Percentiles rank a stretch among this genome's conserved stretches.
Evolutionary conservation across 2,329 filamentous ascomycete genomes (phyloP).

Genomic region (Nemania diffusa): DNA sequence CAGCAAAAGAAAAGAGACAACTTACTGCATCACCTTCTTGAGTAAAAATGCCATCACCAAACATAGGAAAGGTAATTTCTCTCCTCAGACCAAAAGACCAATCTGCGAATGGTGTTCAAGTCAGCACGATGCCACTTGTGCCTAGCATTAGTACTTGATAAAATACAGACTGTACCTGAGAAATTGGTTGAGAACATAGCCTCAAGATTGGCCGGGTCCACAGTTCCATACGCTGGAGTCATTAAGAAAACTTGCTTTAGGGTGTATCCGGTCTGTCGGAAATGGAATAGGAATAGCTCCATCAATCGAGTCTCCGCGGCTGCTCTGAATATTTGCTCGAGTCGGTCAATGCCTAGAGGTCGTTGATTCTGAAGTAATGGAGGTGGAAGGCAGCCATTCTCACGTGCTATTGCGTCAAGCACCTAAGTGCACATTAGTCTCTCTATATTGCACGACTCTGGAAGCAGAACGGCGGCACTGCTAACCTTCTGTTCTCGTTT

Average conservation of each 20-base stretch:
- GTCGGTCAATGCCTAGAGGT: constrained; percentile 33
- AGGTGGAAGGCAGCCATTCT: constrained; percentile 34
- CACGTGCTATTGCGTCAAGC: constrained; percentile 26
- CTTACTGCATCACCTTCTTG: constrained; percentile 46
- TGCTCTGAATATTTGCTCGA: constrained; percentile 37
- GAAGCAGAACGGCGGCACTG: background rate
- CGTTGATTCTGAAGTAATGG: constrained; percentile 35
- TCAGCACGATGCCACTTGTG: constrained; percentile 1
- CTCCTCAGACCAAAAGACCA: constrained; percentile 43
- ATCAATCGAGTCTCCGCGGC: constrained; percentile 32
- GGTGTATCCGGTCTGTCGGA: constrained; percentile 36
- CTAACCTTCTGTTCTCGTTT: constrained; percentile 24
- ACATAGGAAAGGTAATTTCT: constrained; percentile 47
- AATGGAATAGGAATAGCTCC: constrained; percentile 38
- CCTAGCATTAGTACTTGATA: background rate
- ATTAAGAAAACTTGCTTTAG: constrained; percentile 33
- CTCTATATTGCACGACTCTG: background rate
- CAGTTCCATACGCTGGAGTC: constrained; percentile 38
- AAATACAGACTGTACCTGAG: constrained; percentile 31
- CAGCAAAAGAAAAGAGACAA: background rate
- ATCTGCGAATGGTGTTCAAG: constrained; percentile 30
- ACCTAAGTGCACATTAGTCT: constrained; percentile 10
- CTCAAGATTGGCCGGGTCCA: constrained; percentile 43
- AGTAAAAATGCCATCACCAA: constrained; percentile 53
- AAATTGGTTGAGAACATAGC: constrained; percentile 38